A percentile compares a stretch with the other conserved stretches of the same genome.
phyloP scores from a whole-genome alignment of 2,329 filamentous ascomycete species.

The Alternaria sp. region DNA sequence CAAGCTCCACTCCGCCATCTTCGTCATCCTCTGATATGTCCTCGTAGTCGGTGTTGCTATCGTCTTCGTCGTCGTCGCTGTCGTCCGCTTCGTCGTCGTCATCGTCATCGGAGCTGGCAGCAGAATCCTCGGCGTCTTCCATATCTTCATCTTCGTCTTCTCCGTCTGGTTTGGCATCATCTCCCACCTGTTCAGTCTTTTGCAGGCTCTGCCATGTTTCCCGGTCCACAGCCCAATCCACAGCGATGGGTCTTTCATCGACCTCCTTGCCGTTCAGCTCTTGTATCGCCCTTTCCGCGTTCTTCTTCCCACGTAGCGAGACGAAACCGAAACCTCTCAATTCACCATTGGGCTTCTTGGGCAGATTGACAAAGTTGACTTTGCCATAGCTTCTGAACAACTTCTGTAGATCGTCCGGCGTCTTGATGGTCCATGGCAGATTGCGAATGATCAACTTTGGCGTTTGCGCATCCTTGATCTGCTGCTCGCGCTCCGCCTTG shows the following conservation, averaged over 20 bases:
- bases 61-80: slow-evolving; percentile 47
- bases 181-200: slow-evolving; percentile 50
- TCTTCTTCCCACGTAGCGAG: slow-evolving; percentile 83
- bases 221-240: slow-evolving; percentile 97
- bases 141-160: slow-evolving; percentile 50
- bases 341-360: slow-evolving; percentile 71
- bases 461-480: slow-evolving; percentile 69
- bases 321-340: slow-evolving; percentile 93
- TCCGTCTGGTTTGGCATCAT: slow-evolving; percentile 49
- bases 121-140: slow-evolving; percentile 46
- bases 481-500: slow-evolving; percentile 72
- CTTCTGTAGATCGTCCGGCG: slow-evolving; percentile 76
- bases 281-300: slow-evolving; percentile 87
- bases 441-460: slow-evolving; percentile 92
- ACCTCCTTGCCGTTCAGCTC: slow-evolving; percentile 88
- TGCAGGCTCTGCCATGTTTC: slow-evolving; percentile 75
- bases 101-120: slow-evolving; percentile 48
- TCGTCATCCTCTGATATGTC: slow-evolving; percentile 49
- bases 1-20: slow-evolving; percentile 42
- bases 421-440: slow-evolving; percentile 94
- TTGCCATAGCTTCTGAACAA: slow-evolving; percentile 91
- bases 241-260: slow-evolving; percentile 85
- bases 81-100: slow-evolving; percentile 50
- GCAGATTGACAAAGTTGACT: slow-evolving; percentile 84
- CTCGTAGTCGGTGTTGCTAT: slow-evolving; percentile 50